Base-by-base conservation (phyloP, 192 early-diverging fungal species). In the Chytriomyces sp. region DNA sequence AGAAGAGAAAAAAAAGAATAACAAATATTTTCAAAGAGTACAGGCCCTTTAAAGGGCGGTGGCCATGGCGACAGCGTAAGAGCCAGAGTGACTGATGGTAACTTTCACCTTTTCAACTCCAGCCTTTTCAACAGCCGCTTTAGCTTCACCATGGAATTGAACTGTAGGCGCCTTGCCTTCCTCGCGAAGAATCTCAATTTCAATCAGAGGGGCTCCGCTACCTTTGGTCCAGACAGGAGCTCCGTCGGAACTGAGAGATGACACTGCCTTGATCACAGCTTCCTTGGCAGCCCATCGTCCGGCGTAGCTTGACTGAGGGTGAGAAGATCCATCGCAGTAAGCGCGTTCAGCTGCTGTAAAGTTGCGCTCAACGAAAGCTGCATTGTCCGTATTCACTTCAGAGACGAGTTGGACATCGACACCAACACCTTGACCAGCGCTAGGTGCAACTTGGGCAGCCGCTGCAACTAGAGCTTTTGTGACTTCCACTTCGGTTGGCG, bases 261-360 rank as follows among this genome's bases (percentile, higher is more conserved):
- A 91, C 26, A 98, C 90, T 13, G 96, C 95, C 89, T 98, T 98
- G 79, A 98, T 87, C 16, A 95, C 94, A 1, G 96, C 94, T 78
- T 98, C 96, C 88, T 98, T 98, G 67, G 96, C 96, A 7, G 92
- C 93, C 96, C 96, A 98, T 44, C 92, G 89, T 64, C 96, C 96
- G 45, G 96, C 92, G 83, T 93, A 95, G 82, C 93, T 94, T 0
- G 94, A 86, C 74, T 90, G 90, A 16, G 93, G 90, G 77, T 91
- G 90, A 11, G 94, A 88, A 1, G 87, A 85, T 44, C 77, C 66
- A 49, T 81, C 59, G 83, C 96, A 98, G 84, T 98, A 96, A 5
- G 79, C 83, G 53, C 90, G 90, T 80, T 97, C 95, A n/a, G 81
- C 78, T 5, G 43, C 24, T 0, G 95, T 98, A 67, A 96, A 97